A percentile compares a stretch with the other conserved stretches of the same genome.
Conservation (phyloP, 257 asterid genomes). For the Plectranthus barbatus region DNA sequence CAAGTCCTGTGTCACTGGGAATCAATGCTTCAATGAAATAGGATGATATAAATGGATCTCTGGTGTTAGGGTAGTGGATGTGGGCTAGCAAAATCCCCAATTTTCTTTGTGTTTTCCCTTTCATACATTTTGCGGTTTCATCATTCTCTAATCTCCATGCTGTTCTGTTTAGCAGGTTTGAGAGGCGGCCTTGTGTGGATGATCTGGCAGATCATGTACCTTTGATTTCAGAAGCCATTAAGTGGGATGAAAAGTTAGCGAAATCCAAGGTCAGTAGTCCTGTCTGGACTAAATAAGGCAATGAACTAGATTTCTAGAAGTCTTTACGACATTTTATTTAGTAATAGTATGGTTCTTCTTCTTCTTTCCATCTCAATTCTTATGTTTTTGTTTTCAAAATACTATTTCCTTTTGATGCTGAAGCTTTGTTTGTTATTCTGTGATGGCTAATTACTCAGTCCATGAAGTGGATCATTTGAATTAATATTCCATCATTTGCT, state of each 20-base stretch:
- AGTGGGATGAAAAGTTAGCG: constrained; percentile 46
- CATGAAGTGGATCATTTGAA: too few relatives aligned
- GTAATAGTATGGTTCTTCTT: background rate
- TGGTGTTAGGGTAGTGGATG: background rate
- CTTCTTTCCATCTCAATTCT: background rate
- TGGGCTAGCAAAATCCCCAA: background rate
- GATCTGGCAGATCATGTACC: constrained; percentile 54
- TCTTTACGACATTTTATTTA: background rate
- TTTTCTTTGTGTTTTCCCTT: constrained; percentile 3
- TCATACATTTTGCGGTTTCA: background rate
- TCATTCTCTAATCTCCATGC: constrained; percentile 8
- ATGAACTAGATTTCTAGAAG: background rate
- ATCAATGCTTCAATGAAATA: too few relatives aligned
- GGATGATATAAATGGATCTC: background rate
- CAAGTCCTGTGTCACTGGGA: too few relatives aligned
- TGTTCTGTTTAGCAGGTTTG: constrained; percentile 39
- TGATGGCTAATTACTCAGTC: background rate
- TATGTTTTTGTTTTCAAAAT: background rate
- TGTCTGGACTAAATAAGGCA: constrained; percentile 11
- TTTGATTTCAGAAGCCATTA: constrained; percentile 51
- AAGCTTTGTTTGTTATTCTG: background rate
- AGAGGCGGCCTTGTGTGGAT: constrained; percentile 54
- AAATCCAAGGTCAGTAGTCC: constrained; percentile 54
- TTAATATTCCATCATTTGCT: background rate
- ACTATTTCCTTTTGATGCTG: background rate